These are phyloP conservation scores for Microcera coccophila DNA, from an alignment of 2,329 filamentous ascomycete species.

Conservation along the genomic window DNA sequence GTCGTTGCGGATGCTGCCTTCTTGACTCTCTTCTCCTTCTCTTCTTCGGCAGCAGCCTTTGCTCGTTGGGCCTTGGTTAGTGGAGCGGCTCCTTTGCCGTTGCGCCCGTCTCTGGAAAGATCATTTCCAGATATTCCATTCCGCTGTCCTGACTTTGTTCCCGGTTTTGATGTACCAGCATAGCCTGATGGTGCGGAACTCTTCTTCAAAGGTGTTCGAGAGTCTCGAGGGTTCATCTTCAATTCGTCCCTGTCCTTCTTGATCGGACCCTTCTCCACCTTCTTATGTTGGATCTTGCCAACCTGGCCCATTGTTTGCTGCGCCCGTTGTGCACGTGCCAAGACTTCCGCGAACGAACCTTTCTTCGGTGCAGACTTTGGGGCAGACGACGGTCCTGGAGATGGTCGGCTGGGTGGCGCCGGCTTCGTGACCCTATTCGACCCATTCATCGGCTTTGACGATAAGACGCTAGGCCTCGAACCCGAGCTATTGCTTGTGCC, in stretches of 20 bases:
- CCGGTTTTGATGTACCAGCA: slow-evolving; percentile 31
- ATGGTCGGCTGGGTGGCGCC: slow-evolving; percentile 18
- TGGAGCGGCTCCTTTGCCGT: slow-evolving; percentile 14
- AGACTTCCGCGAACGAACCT: slow-evolving; percentile 69
- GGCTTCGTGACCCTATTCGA: slow-evolving; percentile 24
- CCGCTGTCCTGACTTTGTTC: slow-evolving; percentile 26
- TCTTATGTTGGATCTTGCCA: slow-evolving; percentile 71
- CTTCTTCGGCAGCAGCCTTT: slow-evolving; percentile 27
- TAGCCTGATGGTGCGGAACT: slow-evolving; percentile 23
- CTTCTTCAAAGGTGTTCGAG: slow-evolving; percentile 22
- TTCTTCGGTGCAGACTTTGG: slow-evolving; percentile 58
- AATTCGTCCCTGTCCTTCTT: slow-evolving; percentile 45
- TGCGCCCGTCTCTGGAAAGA: slow-evolving; percentile 18
- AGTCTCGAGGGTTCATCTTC: slow-evolving; percentile 23
- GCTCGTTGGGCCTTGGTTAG: slow-evolving; percentile 5
- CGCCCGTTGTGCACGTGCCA: slow-evolving; percentile 66
- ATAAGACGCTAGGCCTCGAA: slow-evolving; percentile 18
- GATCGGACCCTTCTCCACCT: slow-evolving; percentile 58
- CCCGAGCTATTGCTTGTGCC: slow-evolving; percentile 9
- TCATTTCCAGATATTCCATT: slow-evolving; percentile 24
- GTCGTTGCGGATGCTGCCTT: slow-evolving; percentile 60
- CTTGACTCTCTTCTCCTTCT: slow-evolving; percentile 55
- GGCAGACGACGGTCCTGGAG: slow-evolving; percentile 30
- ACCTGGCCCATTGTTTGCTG: slow-evolving; percentile 58
- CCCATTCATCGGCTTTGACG: slow-evolving; percentile 27